Base-by-base conservation (phyloP, 306 rosid genomes). In the Gillenia trifoliata region DNA sequence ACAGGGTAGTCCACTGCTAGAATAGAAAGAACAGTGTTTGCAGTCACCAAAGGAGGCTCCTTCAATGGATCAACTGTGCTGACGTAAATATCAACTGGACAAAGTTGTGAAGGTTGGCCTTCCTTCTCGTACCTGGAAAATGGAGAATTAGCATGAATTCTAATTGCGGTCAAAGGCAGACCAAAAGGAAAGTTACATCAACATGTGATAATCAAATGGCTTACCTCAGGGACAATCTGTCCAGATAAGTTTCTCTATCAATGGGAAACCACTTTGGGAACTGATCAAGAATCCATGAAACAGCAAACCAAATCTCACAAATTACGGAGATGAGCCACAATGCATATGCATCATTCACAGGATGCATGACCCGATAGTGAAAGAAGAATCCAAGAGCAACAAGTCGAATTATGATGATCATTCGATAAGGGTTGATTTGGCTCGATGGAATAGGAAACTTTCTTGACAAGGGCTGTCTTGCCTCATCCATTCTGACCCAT, bases 231-330 rank as follows among this genome's bases (percentile, higher is more conserved):
- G 89, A 83, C 49, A 90, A 83, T 50, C 89, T 83, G 29, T 86
- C 89, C 1, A 85, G 83, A 78, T 90, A 88, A 50, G 96, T 90
- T 86, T 84, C 85, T 45, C 96, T 84, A 8, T 31, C 77, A 34
- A 88, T 83, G 63, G 92, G 96, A 69, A 88, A 74, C 92, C 87
- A 90, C 77, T 88, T 90, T 0, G 88, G 85, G 70, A 88, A 82
- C 54, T 86, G 96, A 83, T 86, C 87, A 38, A 88, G 87, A 72
- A 90, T 88, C 96, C 96, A 90, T 38, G 92, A 78, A 67, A 88
- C 57, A 63, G 89, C 80, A 78, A 90, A 88, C 91, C 92, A 90
- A 72, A 90, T 74, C 84, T 90, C 92, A 81, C 95, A 90, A 25
- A 86, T 84, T 38, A 90, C 77, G 41, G 96, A 88, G 13, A 83